Conservation (phyloP, 495 filamentous ascomycete genomes). For the Amphirosellinia nigrospora region DNA sequence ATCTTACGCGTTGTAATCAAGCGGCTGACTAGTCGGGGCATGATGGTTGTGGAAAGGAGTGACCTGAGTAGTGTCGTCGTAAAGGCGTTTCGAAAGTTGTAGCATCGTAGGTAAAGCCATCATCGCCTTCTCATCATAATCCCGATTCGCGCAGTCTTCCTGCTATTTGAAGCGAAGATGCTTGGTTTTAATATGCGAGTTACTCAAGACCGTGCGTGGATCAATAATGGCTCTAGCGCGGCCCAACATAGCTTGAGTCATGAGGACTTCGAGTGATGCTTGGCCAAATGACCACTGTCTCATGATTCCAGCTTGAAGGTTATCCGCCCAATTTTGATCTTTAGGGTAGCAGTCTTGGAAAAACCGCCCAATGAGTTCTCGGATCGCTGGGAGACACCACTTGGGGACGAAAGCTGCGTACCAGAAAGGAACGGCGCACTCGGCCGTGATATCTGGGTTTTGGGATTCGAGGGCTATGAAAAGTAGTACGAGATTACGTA, state of each 20-base stretch:
- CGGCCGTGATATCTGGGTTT: slow-evolving; percentile 4
- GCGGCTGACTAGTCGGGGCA: neutral
- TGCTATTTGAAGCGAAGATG: neutral
- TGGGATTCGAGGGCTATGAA: neutral
- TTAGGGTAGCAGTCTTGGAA: neutral
- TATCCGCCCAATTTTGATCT: neutral
- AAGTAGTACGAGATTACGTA: slow-evolving; percentile 10
- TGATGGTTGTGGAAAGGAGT: neutral
- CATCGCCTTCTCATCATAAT: neutral
- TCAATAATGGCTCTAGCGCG: neutral
- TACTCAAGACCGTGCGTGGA: neutral
- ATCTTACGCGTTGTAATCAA: slow-evolving; percentile 8
- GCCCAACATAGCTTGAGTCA: neutral
- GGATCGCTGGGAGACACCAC: slow-evolving; percentile 8
- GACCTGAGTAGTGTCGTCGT: neutral
- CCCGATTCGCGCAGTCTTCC: neutral
- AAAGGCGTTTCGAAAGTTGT: neutral
- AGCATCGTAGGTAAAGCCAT: neutral
- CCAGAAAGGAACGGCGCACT: slow-evolving; percentile 20
- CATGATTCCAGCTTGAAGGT: neutral
- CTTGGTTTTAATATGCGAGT: neutral
- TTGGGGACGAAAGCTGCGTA: slow-evolving; percentile 10
- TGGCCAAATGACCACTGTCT: neutral
- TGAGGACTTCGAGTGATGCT: neutral
- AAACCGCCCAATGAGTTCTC: neutral